These are phyloP conservation scores for Wickerhamiella kazuoi DNA, from an alignment of 805 yeast genomes.

Conservation along the genomic window DNA sequence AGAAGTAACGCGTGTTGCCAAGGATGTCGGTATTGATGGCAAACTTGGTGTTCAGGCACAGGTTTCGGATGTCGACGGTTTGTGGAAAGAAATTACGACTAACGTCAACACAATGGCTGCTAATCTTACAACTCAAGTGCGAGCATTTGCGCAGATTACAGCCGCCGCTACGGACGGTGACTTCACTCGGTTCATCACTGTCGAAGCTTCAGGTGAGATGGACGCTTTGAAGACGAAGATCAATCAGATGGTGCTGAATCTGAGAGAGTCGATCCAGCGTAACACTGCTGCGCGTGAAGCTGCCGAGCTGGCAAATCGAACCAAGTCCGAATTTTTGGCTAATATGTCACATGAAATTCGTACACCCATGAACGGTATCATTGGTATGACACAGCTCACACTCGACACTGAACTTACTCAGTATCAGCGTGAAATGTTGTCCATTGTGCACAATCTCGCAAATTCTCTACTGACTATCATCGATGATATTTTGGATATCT, in stretches of 20 bases:
- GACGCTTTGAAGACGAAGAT: conserved; percentile 35
- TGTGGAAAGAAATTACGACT: conserved; percentile 83
- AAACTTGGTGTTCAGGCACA: conserved; percentile 85
- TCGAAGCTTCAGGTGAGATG: conserved; percentile 88
- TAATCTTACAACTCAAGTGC: conserved; percentile 78
- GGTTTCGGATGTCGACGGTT: conserved; percentile 75
- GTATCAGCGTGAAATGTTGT: conserved; percentile 80
- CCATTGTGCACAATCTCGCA: conserved; percentile 76
- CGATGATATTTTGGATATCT: conserved; percentile 80
- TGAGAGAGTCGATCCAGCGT: conserved; percentile 77
- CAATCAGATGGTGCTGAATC: conserved; percentile 69
- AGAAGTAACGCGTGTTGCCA: conserved; percentile 78
- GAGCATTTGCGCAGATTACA: conserved; percentile 85
- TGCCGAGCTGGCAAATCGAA: conserved; percentile 76
- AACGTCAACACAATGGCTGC: conserved; percentile 90
- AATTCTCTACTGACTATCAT: conserved; percentile 71
- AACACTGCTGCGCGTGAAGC: conserved; percentile 90
- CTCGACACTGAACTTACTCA: conserved; percentile 78
- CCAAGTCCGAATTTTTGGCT: conserved; percentile 79
- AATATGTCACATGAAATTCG: conserved; percentile 78
- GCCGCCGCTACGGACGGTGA: conserved; percentile 93
- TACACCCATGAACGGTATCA: conserved; percentile 85
- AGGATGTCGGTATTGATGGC: conserved; percentile 88
- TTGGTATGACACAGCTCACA: conserved; percentile 83
- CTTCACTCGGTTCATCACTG: conserved; percentile 75